Evolutionary conservation across 2,329 filamentous ascomycete species (phyloP), one percentile per base, ranked within the genome.

Genomic region (Elsinoe arachidis): DNA sequence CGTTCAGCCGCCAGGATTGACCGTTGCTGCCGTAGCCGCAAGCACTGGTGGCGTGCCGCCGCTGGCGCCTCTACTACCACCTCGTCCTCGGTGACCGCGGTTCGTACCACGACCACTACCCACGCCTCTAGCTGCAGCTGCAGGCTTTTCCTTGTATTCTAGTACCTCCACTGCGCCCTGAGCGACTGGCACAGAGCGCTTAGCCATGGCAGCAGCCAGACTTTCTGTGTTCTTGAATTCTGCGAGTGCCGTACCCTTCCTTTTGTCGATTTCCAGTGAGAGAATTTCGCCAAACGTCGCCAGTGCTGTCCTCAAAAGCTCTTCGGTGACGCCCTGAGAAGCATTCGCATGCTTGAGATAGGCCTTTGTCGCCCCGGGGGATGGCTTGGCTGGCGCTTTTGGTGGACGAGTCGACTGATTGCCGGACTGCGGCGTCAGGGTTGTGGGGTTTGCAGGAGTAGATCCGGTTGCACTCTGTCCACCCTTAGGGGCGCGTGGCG

Each of bases 161-260:
- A 95, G 74, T 1, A 97, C 87, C 62, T 95, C 88, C 1, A 97
- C 89, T 9, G 86, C 85, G 5, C 88, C 90, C 68, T 95, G 87
- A 0, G 87, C 91, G 10, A 97, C 85, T 17, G 86, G 76, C 30
- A 96, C 80, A 0, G 88, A 89, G 66, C 90, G 95, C 11, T 87
- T 88, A 14, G 83, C 80, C 67, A 96, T 84, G 4, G 92, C 92
- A 66, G 88, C 90, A 64, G 82, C 81, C 23, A 97, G 77, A 9
- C 81, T 79, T 7, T 85, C 83, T 0, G 85, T 79, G 19, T 90
- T 84, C 9, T 81, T 80, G 73, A 96, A 97, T 61, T 96, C 88
- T 38, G 95, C 86, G 68, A 96, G 96, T 2, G 90, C 92, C 66
- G 96, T 95, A 0, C 90, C 90, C 70, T 96, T 96, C 66, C 91